Conservation (phyloP, 768 basidiomycete genomes). For the Serendipita sp. region DNA sequence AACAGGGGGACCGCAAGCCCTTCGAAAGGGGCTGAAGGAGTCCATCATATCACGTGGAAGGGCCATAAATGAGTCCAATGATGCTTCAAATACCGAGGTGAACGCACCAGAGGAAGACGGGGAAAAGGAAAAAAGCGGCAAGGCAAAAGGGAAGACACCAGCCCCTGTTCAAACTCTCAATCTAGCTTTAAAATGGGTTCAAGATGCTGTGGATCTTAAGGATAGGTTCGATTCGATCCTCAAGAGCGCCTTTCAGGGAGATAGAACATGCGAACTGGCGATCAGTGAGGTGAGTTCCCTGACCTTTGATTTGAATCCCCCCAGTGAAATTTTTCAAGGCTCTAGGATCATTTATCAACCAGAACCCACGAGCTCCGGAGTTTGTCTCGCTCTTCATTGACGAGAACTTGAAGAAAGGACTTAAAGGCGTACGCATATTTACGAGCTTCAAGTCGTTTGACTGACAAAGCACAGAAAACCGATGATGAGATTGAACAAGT, state of each 20-base stretch:
- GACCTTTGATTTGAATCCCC: background rate
- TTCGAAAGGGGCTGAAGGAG: conserved; percentile 53
- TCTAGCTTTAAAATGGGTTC: conserved; percentile 81
- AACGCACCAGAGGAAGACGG: conserved; percentile 20
- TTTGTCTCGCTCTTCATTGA: conserved; percentile 95
- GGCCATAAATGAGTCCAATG: conserved; percentile 53
- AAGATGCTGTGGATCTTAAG: conserved; percentile 78
- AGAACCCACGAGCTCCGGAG: conserved; percentile 75
- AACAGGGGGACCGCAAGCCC: conserved; percentile 37
- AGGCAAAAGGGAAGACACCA: conserved; percentile 40
- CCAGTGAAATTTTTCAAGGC: conserved; percentile 35
- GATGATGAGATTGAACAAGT: conserved; percentile 80
- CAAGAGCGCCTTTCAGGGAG: conserved; percentile 49
- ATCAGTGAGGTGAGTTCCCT: conserved; percentile 60
- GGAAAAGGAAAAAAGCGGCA: conserved; percentile 21
- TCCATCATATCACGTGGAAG: conserved; percentile 61
- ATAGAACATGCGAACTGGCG: conserved; percentile 63
- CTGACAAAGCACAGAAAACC: conserved; percentile 51
- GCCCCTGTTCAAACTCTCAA: conserved; percentile 32
- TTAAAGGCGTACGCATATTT: conserved; percentile 62
- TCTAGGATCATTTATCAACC: conserved; percentile 82
- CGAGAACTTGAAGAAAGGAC: conserved; percentile 84
- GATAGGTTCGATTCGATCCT: conserved; percentile 76
- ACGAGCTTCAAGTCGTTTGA: conserved; percentile 7
- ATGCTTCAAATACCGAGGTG: conserved; percentile 19